Conservation (phyloP, 768 basidiomycete species). For the Tylopilus felleus region DNA sequence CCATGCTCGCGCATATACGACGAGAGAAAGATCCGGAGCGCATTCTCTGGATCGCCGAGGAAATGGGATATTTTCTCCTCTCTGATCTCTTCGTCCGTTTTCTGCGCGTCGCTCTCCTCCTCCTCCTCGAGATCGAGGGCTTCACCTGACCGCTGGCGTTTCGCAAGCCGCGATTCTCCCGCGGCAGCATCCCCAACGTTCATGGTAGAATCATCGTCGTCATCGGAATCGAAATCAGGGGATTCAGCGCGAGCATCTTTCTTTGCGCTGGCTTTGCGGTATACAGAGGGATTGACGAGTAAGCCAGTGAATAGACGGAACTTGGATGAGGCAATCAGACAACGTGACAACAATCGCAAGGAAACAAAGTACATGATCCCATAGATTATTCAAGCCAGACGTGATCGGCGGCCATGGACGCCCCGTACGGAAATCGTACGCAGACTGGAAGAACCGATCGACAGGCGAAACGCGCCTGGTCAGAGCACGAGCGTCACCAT, state of each 20-base stretch:
- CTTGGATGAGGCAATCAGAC: conserved; percentile 35
- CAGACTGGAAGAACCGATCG: conserved; percentile 60
- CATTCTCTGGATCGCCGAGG: conserved; percentile 56
- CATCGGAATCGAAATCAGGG: conserved; percentile 35
- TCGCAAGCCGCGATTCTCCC: conserved; percentile 12
- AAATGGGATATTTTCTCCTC: conserved; percentile 51
- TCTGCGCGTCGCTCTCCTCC: conserved; percentile 39
- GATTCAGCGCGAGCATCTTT: conserved; percentile 31
- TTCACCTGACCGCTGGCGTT: conserved; percentile 26
- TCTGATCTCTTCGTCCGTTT: conserved; percentile 31
- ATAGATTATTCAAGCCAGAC: conserved; percentile 41
- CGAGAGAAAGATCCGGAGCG: conserved; percentile 64
- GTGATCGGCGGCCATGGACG: conserved; percentile 37
- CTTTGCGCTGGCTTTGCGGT: conserved; percentile 31
- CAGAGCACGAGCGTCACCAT: background rate
- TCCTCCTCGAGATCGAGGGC: conserved; percentile 22
- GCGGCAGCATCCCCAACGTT: background rate
- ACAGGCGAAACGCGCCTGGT: conserved; percentile 41
- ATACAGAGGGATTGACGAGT: conserved; percentile 42
- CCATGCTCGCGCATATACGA: conserved; percentile 67
- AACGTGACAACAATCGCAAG: background rate
- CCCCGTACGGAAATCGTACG: conserved; percentile 49
- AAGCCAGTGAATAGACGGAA: conserved; percentile 62
- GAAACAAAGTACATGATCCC: conserved; percentile 55
- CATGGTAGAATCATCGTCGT: conserved; percentile 20